Evolutionary conservation across 2,329 filamentous ascomycete species (phyloP).

Genomic region (Thelonectria blattea): DNA sequence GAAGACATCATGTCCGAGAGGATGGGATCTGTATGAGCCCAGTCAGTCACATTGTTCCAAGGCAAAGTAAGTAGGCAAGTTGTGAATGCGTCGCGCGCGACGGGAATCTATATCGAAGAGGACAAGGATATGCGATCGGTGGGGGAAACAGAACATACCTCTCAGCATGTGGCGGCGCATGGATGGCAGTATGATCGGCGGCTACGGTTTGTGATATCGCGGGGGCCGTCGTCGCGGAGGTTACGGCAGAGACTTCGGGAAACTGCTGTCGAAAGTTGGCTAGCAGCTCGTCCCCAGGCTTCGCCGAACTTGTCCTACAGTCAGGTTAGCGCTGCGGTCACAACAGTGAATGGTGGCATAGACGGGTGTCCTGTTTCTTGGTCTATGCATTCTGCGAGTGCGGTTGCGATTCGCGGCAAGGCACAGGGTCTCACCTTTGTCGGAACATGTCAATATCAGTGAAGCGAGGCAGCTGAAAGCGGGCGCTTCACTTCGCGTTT

Average conservation of each 20-base stretch:
- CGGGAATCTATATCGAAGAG: not conserved
- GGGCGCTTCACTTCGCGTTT: constrained; percentile 23
- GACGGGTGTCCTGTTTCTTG: not conserved
- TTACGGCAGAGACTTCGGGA: constrained; percentile 69
- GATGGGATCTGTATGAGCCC: constrained; percentile 27
- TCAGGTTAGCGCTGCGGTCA: not conserved
- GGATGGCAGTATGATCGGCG: constrained; percentile 30
- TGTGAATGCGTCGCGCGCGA: no score
- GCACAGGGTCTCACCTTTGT: constrained; percentile 34
- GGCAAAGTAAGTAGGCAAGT: no score
- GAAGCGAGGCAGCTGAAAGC: constrained; percentile 28
- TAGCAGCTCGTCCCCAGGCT: constrained; percentile 84
- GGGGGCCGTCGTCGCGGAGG: constrained; percentile 51
- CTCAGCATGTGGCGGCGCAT: constrained; percentile 34
- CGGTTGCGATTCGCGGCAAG: not conserved
- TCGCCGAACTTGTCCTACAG: constrained; percentile 76
- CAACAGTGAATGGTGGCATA: not conserved
- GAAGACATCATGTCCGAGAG: constrained; percentile 46
- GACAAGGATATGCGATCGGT: not conserved
- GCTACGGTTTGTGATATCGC: constrained; percentile 46
- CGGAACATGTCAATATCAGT: constrained; percentile 38
- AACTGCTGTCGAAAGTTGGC: constrained; percentile 85
- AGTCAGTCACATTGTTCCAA: constrained; percentile 22
- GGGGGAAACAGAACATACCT: constrained; percentile 35
- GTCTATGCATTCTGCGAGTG: not conserved